Conservation (phyloP, 2,329 filamentous ascomycete genomes). For the Elsinoe australis region DNA sequence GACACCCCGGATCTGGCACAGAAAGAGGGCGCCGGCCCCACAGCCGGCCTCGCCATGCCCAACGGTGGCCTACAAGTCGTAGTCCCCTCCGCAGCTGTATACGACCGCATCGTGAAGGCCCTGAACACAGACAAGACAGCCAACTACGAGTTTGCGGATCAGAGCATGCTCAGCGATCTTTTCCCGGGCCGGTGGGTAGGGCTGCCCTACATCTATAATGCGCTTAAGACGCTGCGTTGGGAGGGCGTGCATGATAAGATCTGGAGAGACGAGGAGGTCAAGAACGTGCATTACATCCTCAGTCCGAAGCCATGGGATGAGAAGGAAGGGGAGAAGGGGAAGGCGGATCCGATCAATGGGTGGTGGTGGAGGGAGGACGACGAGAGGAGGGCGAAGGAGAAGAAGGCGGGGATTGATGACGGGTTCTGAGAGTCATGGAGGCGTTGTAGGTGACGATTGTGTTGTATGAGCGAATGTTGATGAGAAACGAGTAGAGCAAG, state of each 20-base stretch:
- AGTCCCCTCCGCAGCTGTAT: slow-evolving; percentile 48
- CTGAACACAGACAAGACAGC: slow-evolving; percentile 39
- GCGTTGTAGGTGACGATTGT: too few species aligned
- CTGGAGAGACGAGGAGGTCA: slow-evolving; percentile 53
- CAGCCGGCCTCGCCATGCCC: slow-evolving; percentile 49
- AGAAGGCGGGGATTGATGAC: slow-evolving; percentile 42
- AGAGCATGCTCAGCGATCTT: slow-evolving; percentile 50
- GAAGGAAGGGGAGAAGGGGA: slow-evolving; percentile 33
- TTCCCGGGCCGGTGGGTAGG: slow-evolving; percentile 52
- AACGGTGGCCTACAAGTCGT: slow-evolving; percentile 57
- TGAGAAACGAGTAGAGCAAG: too few species aligned
- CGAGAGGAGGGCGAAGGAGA: slow-evolving; percentile 44
- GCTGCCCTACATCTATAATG: slow-evolving; percentile 55
- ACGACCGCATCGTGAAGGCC: slow-evolving; percentile 44
- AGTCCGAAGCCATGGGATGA: slow-evolving; percentile 59
- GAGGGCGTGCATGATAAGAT: slow-evolving; percentile 51
- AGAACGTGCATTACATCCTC: slow-evolving; percentile 57
- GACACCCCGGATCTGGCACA: slow-evolving; percentile 44
- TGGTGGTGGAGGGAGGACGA: slow-evolving; percentile 53
- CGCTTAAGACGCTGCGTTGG: slow-evolving; percentile 52
- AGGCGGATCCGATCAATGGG: slow-evolving; percentile 43
- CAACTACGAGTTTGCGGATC: slow-evolving; percentile 54
- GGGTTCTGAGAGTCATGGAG: too few species aligned
- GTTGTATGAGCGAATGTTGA: too few species aligned
- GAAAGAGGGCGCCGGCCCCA: slow-evolving; percentile 41